Evolutionary conservation across 768 basidiomycete genomes (phyloP), one percentile per base, ranked within the genome.

Genomic region (Exsudoporus frostii): DNA sequence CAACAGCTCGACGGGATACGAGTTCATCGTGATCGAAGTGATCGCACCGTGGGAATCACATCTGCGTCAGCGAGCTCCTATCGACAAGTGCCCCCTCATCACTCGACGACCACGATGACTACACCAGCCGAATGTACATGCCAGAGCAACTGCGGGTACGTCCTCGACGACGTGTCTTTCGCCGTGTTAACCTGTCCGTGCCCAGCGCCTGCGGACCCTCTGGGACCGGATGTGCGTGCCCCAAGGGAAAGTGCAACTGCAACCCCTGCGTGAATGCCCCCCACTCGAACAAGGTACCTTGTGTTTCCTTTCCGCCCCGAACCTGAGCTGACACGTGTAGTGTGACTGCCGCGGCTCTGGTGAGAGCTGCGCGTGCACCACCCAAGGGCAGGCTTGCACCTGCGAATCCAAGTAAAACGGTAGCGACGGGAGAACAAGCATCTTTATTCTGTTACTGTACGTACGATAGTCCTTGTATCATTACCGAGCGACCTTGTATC

Each of bases 1-100:
- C 59, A 97, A 76, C 57, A 98, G 77, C 75, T 98, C 93, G 53
- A 82, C 75, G 19, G 94, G 95, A 75, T 96, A 97, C 30, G 90
- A 90, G 71, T 95, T 95, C 95, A 97, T 95, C 39, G 50, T 33
- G 38, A 48, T 42, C 40, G 24, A 20, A 5, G 40, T 19, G n/a
- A 52, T 17, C 38, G 22, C 0, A n/a, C 34, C 54, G 48, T 47
- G 54, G 41, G 58, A 50, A 46, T 3, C 0, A 0, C 6, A n/a
- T 27, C 9, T 15, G 5, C 22, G 6, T 0, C 4, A 4, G 1
- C 4, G 9, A 22, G 8, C 48, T 43, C 37, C 20, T 17, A 30
- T 41, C 27, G 5, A n/a, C n/a, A n/a, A n/a, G n/a, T n/a, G n/a
- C n/a, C 5, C 9, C 2, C 32, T 25, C 27, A 4, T 11, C 30